Percentiles rank a stretch among this genome's conserved stretches.
phyloP scores from a whole-genome alignment of 2,329 filamentous ascomycete genomes.

The Lasiodiplodia gonubiensis region DNA sequence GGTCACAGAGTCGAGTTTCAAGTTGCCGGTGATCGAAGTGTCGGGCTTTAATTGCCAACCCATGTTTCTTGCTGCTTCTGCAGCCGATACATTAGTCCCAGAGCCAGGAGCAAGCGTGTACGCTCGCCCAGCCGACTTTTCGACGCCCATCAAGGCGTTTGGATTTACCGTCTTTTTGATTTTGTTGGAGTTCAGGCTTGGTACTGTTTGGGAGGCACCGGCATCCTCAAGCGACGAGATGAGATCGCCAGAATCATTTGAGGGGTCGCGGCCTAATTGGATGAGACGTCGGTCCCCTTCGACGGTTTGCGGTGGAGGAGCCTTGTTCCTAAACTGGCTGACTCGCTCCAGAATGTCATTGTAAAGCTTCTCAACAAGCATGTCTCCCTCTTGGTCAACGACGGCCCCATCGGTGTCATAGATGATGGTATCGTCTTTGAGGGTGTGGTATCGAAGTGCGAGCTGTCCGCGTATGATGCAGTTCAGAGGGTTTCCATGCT shows the following conservation, averaged over 20 bases:
- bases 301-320: constrained; percentile 70
- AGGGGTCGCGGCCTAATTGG: constrained; percentile 78
- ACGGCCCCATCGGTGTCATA: constrained; percentile 83
- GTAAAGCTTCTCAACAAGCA: constrained; percentile 87
- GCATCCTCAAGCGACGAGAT: constrained; percentile 77
- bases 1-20: constrained; percentile 73
- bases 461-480: constrained; percentile 89
- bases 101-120: constrained; percentile 71
- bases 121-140: constrained; percentile 72
- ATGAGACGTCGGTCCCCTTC: constrained; percentile 84
- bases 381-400: constrained; percentile 75
- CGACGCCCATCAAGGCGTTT: constrained; percentile 55
- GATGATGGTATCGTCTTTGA: constrained; percentile 81
- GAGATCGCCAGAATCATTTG: constrained; percentile 62
- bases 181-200: constrained; percentile 41
- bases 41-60: constrained; percentile 79
- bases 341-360: constrained; percentile 94
- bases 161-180: constrained; percentile 23
- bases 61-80: constrained; percentile 77
- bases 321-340: constrained; percentile 85
- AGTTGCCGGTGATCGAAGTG: constrained; percentile 64
- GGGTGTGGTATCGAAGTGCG: constrained; percentile 80
- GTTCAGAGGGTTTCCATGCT: constrained; percentile 92
- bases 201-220: constrained; percentile 57
- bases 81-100: constrained; percentile 72